Percentiles rank a stretch among this genome's conserved stretches.
phyloP scores from a whole-genome alignment of 108 stramenopile genomes.

The Skeletonema costatum region DNA sequence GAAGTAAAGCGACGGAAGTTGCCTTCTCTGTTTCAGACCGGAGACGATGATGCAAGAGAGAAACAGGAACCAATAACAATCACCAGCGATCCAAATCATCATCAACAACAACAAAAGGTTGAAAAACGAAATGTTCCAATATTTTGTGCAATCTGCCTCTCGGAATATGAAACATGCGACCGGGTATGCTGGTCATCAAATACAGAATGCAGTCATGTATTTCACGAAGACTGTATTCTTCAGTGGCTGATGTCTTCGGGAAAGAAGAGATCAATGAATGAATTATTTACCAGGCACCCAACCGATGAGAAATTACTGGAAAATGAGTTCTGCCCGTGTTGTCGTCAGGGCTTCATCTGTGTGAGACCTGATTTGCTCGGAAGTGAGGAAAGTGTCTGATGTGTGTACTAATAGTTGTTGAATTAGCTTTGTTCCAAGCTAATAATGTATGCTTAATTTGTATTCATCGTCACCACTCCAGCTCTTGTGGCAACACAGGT shows the following conservation, averaged over 20 bases:
- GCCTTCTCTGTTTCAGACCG: background rate
- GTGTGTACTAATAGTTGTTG: background rate
- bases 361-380: background rate
- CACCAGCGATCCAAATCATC: background rate
- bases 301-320: slow-evolving; percentile 27
- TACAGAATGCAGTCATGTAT: slow-evolving; percentile 51
- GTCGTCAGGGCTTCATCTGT: slow-evolving; percentile 52
- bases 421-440: background rate
- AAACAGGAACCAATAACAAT: background rate
- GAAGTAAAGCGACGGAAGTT: background rate
- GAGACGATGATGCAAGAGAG: background rate
- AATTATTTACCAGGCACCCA: slow-evolving; percentile 10
- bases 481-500: slow-evolving; percentile 87
- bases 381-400: background rate
- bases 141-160: slow-evolving; percentile 61
- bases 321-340: slow-evolving; percentile 62
- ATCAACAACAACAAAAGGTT: background rate
- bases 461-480: slow-evolving; percentile 83
- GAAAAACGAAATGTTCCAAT: slow-evolving; percentile 41
- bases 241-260: slow-evolving; percentile 50
- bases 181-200: slow-evolving; percentile 56
- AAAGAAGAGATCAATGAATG: slow-evolving; percentile 21
- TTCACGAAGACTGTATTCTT: slow-evolving; percentile 54
- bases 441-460: background rate
- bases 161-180: slow-evolving; percentile 33